Evolutionary conservation across 2,329 filamentous ascomycete genomes (phyloP), one percentile per base, ranked within the genome.

Genomic region (Alternaria gaisen): DNA sequence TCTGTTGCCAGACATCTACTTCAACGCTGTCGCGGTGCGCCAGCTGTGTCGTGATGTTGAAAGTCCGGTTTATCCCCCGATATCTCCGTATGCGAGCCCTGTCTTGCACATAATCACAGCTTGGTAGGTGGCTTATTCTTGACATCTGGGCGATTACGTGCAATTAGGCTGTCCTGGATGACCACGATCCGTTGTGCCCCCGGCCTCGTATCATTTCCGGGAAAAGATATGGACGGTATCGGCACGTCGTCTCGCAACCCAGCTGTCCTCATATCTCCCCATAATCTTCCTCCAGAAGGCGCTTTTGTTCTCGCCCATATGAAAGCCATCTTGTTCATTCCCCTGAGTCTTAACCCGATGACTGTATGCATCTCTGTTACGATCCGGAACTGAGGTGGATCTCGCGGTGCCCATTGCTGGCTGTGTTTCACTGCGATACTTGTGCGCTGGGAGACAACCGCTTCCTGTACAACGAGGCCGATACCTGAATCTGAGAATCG

Each of bases 281-380:
- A 76, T 11, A 53, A 53, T 18, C 48, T 47, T 22, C 22, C 34
- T 16, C 32, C 53, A 7, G 54, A 40, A 1, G 42, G n/a, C 1
- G 6, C 26, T 22, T 58, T 55, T 1, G 55, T 28, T 48, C 53
- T 68, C 3, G 66, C 67, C 67, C 68, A 74, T 4, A 74, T 40
- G 24, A 70, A 75, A 4, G 58, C 66, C 63, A 71, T 71, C 16
- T 60, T 54, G 9, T 57, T 41, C 71, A 76, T 74, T 8, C 72
- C 73, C 20, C 68, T 68, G 7, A 76, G 53, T 16, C 67, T 64
- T 9, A 75, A 34, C 1, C 74, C 72, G 14, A 75, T 51, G 6
- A 74, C 72, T 0, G 63, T 60, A 53, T 76, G 72, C 0, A 40
- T 3, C 42, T 75, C 70, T 20, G 51, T 50, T 2, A 50, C 52